Conservation (phyloP, 768 basidiomycete species). For the Melanogaster broomeanus region DNA sequence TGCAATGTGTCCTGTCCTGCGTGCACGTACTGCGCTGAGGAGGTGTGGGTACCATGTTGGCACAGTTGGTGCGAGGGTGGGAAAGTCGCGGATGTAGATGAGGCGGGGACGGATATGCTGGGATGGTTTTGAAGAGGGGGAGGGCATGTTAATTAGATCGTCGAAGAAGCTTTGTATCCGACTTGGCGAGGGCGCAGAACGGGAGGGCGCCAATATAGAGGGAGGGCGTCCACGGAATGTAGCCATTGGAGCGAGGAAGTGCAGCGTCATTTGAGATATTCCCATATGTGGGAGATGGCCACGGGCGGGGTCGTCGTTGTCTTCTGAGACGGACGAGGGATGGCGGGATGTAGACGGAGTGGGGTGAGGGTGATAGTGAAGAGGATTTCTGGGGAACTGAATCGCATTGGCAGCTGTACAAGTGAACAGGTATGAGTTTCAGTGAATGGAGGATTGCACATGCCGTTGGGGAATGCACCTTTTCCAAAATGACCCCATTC, state of each 20-base stretch:
- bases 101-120: constrained; percentile 57
- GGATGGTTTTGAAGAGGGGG: constrained; percentile 29
- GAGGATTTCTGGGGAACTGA: constrained; percentile 70
- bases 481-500: constrained; percentile 84
- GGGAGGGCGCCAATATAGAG: constrained; percentile 36
- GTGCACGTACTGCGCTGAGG: constrained; percentile 72
- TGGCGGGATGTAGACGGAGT: constrained; percentile 28
- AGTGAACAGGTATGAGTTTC: neutral
- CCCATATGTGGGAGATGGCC: constrained; percentile 40
- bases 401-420: constrained; percentile 65
- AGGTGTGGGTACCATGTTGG: constrained; percentile 82
- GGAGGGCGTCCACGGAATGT: constrained; percentile 36
- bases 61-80: constrained; percentile 70
- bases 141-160: constrained; percentile 66
- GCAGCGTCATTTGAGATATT: constrained; percentile 47
- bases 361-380: constrained; percentile 56
- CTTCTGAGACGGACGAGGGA: constrained; percentile 30
- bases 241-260: constrained; percentile 39
- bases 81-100: constrained; percentile 82
- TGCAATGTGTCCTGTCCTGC: constrained; percentile 65
- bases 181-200: constrained; percentile 50
- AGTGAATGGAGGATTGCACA: constrained; percentile 2
- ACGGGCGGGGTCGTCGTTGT: constrained; percentile 52
- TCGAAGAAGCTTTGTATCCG: constrained; percentile 76
- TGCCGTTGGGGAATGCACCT: constrained; percentile 42